Percentiles rank a stretch among this genome's conserved stretches.
These are phyloP conservation scores for Beauveria bassiana DNA, from an alignment of 2,329 filamentous ascomycete genomes.

Conservation along the genomic window DNA sequence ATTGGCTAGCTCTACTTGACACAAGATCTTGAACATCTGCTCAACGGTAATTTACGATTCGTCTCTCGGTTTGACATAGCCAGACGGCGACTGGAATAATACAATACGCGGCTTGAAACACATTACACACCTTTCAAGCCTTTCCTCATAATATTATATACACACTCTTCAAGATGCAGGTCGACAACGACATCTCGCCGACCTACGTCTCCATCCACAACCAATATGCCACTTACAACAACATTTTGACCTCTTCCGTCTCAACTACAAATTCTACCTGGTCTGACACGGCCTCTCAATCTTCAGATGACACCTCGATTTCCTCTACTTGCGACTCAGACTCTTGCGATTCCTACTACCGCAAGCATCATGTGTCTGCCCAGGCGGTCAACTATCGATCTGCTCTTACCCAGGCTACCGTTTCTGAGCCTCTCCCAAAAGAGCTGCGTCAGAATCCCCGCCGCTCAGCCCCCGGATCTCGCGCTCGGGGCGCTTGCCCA, in stretches of 20 bases:
- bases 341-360: slow-evolving; percentile 37
- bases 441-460: slow-evolving; percentile 60
- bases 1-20: slow-evolving; percentile 29
- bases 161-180: slow-evolving; percentile 48
- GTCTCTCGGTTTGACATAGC: slow-evolving; percentile 42
- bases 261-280: slow-evolving; percentile 73
- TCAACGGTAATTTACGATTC: slow-evolving; percentile 28
- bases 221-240: slow-evolving; percentile 55
- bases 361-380: slow-evolving; percentile 19
- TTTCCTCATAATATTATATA: slow-evolving; percentile 19
- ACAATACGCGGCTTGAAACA: slow-evolving; percentile 23
- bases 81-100: slow-evolving; percentile 48
- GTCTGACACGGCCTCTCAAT: slow-evolving; percentile 64
- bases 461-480: slow-evolving; percentile 46
- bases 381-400: slow-evolving; percentile 18
- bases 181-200: slow-evolving; percentile 45
- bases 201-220: slow-evolving; percentile 38
- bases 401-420: slow-evolving; percentile 20
- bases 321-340: slow-evolving; percentile 53
- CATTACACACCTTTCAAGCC: slow-evolving; percentile 19
- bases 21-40: slow-evolving; percentile 25
- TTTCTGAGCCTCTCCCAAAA: slow-evolving; percentile 40
- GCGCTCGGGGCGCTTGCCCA: slow-evolving; percentile 52
- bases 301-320: slow-evolving; percentile 59
- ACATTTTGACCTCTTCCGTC: slow-evolving; percentile 64